phyloP scores from a whole-genome alignment of 176 grass and related monocot species.

The Phoenix roebelenii region DNA sequence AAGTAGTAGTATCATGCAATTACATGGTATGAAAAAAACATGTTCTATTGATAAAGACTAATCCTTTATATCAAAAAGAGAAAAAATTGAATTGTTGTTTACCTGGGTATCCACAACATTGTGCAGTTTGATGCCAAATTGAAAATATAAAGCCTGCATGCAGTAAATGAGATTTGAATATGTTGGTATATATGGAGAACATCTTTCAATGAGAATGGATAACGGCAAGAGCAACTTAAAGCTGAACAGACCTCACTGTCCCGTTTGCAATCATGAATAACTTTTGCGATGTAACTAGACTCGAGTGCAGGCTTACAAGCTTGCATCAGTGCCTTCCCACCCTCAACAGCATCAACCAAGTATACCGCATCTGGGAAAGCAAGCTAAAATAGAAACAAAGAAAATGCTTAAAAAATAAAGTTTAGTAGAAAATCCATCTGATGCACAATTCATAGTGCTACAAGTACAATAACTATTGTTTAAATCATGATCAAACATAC shows the following conservation, averaged over 20 bases:
- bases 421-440: background rate
- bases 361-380: conserved; percentile 78
- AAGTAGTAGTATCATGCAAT: too few species aligned
- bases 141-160: conserved; percentile 91
- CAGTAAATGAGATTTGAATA: background rate
- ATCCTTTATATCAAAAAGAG: background rate
- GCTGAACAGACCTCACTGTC: conserved; percentile 72
- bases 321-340: conserved; percentile 57
- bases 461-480: too few species aligned
- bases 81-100: conserved; percentile 8
- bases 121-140: conserved; percentile 91
- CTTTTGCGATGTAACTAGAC: conserved; percentile 70
- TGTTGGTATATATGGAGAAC: background rate
- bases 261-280: conserved; percentile 97
- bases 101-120: conserved; percentile 99
- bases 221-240: background rate
- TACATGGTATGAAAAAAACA: too few species aligned
- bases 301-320: conserved; percentile 91
- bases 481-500: too few species aligned
- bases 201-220: background rate
- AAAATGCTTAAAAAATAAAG: conserved; percentile 6
- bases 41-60: background rate
- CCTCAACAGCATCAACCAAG: conserved; percentile 86
- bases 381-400: conserved; percentile 40
- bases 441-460: too few species aligned